Percentiles rank a stretch among this genome's conserved stretches.
These are phyloP conservation scores for Syzygium grande DNA, from an alignment of 345 rosid genomes.

Conservation along the genomic window DNA sequence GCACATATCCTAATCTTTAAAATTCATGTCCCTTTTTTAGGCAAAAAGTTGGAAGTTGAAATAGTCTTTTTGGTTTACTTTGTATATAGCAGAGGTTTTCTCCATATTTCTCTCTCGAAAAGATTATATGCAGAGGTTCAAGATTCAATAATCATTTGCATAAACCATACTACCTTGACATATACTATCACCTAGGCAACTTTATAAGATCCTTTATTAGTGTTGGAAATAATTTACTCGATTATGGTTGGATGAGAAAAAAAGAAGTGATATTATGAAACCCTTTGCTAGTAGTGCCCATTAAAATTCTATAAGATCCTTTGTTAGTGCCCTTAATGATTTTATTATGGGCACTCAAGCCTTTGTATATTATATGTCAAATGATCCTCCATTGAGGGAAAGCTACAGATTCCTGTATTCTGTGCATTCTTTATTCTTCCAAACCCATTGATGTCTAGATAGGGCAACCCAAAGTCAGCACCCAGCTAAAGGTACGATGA, in stretches of 20 bases:
- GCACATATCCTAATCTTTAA: neutral
- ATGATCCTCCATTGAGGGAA: neutral
- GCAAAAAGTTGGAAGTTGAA: neutral
- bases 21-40: neutral
- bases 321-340: neutral
- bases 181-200: neutral
- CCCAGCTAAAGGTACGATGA: neutral
- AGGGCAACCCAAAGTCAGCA: neutral
- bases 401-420: neutral
- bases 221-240: neutral
- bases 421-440: neutral
- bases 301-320: neutral
- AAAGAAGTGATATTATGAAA: neutral
- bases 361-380: neutral
- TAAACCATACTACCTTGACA: neutral
- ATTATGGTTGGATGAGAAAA: neutral
- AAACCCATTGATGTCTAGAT: neutral
- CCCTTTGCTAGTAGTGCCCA: neutral
- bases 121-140: neutral
- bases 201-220: neutral
- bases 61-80: neutral
- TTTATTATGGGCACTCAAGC: neutral
- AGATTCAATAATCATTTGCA: neutral
- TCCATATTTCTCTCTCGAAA: neutral
- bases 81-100: neutral